Conservation (phyloP, 176 grass and related monocot species). For the Triticum monococcum region DNA sequence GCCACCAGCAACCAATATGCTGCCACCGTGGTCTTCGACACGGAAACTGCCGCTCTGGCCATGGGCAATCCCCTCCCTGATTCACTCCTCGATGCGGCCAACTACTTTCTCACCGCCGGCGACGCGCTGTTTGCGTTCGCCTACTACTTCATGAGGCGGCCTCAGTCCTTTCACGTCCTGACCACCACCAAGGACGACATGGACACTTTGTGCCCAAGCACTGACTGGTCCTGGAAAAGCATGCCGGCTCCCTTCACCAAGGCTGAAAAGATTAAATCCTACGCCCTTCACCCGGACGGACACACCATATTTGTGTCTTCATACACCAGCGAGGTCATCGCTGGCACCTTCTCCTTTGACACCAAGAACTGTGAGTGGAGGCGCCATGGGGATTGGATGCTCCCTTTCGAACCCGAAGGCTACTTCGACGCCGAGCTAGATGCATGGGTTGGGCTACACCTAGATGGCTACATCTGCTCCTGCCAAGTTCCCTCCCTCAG, state of each 20-base stretch:
- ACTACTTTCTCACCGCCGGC: background rate
- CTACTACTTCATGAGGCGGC: background rate
- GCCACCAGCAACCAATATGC: background rate
- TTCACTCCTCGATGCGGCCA: background rate
- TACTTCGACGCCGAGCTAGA: background rate
- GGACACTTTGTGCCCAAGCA: background rate
- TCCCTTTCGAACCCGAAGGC: background rate
- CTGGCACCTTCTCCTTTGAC: conserved; percentile 6
- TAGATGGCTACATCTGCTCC: background rate
- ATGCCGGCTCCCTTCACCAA: background rate
- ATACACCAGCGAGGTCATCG: background rate
- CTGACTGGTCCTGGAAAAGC: background rate
- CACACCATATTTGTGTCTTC: conserved; percentile 5
- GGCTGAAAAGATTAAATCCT: background rate
- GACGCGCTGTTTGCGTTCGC: background rate
- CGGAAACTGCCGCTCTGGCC: background rate
- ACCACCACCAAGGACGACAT: background rate
- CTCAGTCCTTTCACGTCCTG: background rate
- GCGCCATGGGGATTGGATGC: background rate
- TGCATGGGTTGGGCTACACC: conserved; percentile 18
- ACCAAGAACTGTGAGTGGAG: background rate
- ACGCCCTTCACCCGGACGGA: background rate
- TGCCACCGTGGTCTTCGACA: background rate
- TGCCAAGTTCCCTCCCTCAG: background rate
- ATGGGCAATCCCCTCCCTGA: background rate